These are phyloP conservation scores for Angomonas ambiguus DNA, from an alignment of 208 protist genomes.

Conservation along the genomic window DNA sequence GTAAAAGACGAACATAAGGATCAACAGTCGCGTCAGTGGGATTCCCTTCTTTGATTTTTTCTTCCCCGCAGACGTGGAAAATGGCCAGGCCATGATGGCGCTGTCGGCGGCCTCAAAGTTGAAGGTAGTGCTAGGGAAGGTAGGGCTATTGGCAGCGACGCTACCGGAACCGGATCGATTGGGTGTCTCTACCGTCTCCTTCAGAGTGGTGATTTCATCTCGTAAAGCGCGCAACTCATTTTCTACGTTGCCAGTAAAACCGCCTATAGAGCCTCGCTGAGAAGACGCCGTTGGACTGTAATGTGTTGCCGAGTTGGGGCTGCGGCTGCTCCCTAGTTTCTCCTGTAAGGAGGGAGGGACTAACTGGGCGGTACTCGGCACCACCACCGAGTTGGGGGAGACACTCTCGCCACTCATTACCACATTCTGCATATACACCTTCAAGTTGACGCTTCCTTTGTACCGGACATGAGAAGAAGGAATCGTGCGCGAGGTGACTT, in stretches of 20 bases:
- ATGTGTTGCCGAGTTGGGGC: not conserved
- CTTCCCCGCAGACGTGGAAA: not conserved
- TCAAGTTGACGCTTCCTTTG: conserved; percentile 31
- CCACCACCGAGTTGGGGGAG: conserved; percentile 19
- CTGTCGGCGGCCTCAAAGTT: conserved; percentile 5
- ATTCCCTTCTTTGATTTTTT: conserved; percentile 21
- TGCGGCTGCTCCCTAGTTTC: conserved; percentile 1
- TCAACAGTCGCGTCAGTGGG: conserved; percentile 29
- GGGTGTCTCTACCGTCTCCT: conserved; percentile 14
- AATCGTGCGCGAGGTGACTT: conserved; percentile 32
- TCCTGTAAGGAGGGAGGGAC: conserved; percentile 19
- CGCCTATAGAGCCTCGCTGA: not conserved
- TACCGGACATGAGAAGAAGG: conserved; percentile 26
- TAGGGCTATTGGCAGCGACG: not conserved
- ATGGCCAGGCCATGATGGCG: conserved; percentile 15
- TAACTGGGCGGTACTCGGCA: conserved; percentile 22
- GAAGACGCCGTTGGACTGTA: conserved; percentile 11
- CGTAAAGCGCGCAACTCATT: conserved; percentile 52
- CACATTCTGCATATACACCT: conserved; percentile 50
- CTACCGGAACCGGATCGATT: not conserved
- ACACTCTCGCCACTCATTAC: conserved; percentile 21
- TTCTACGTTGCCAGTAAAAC: not conserved
- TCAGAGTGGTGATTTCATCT: conserved; percentile 28
- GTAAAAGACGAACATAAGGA: conserved; percentile 37
- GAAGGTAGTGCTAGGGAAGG: not conserved